Percentiles rank a stretch among this genome's conserved stretches.
Evolutionary conservation across 2,329 filamentous ascomycete genomes (phyloP).

Genomic region (Helotiales sp.): DNA sequence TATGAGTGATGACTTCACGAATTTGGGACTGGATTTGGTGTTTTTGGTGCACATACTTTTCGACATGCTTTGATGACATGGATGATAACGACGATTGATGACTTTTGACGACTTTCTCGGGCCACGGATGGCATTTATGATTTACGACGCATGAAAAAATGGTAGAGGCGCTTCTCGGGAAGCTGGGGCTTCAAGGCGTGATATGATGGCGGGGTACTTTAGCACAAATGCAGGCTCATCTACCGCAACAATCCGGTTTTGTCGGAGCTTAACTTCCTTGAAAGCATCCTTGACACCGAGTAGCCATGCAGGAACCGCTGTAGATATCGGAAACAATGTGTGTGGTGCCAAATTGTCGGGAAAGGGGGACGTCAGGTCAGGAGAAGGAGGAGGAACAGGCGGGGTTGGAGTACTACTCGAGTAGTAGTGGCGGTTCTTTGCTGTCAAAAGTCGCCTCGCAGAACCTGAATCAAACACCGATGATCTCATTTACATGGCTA

Average conservation of each 20-base stretch:
- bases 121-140: background rate
- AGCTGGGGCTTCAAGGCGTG: background rate
- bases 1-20: constrained; percentile 1
- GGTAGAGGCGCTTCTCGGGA: background rate
- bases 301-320: background rate
- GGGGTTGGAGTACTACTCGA: no score
- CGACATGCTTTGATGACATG: background rate
- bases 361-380: background rate
- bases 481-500: background rate
- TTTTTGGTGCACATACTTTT: background rate
- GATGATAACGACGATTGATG: constrained; percentile 1
- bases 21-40: background rate
- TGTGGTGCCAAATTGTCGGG: background rate
- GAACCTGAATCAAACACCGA: background rate
- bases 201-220: background rate
- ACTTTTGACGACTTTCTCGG: background rate
- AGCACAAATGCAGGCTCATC: constrained; percentile 1
- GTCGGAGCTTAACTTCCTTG: background rate
- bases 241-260: background rate
- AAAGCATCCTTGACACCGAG: background rate
- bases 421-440: background rate
- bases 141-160: background rate
- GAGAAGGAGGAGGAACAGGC: background rate
- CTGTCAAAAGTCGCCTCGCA: background rate
- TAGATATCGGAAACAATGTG: background rate